Conservation (phyloP, 345 rosid genomes). For the Draba incana region DNA sequence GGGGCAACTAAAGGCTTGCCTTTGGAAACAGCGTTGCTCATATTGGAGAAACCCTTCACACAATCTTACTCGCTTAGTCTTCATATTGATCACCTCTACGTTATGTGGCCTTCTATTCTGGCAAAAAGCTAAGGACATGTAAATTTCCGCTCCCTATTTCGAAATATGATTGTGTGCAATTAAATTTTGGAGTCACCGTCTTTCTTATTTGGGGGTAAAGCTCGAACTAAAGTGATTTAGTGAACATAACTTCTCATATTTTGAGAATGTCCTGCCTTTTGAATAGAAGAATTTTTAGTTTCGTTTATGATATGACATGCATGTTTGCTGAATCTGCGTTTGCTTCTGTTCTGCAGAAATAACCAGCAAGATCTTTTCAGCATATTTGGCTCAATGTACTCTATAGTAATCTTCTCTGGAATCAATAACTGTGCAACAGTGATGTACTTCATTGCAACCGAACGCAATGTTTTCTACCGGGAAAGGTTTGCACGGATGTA, state of each 20-base stretch:
- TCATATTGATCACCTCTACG: conserved; percentile 27
- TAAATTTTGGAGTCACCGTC: not conserved
- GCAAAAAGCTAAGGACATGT: conserved; percentile 58
- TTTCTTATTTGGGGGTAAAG: not conserved
- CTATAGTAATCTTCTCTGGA: conserved; percentile 47
- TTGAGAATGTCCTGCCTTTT: no score
- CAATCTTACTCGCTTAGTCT: conserved; percentile 46
- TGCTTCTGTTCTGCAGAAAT: conserved; percentile 41
- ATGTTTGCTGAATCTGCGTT: not conserved
- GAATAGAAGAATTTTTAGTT: no score
- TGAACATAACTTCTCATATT: no score
- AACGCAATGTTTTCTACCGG: conserved; percentile 54
- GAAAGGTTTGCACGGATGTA: conserved; percentile 70
- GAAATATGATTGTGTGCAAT: not conserved
- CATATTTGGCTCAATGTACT: conserved; percentile 52
- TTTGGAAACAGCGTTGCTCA: conserved; percentile 60
- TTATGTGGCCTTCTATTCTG: conserved; percentile 52
- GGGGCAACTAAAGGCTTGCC: conserved; percentile 51
- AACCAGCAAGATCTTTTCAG: conserved; percentile 56
- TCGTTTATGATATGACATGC: no score
- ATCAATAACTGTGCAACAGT: conserved; percentile 50
- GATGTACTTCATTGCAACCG: conserved; percentile 48
- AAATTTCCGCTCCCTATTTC: conserved; percentile 14
- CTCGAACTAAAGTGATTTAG: no score
- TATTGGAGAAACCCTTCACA: conserved; percentile 63